phyloP scores from a whole-genome alignment of 2,329 filamentous ascomycete genomes.

The Phyllosticta citriasiana region DNA sequence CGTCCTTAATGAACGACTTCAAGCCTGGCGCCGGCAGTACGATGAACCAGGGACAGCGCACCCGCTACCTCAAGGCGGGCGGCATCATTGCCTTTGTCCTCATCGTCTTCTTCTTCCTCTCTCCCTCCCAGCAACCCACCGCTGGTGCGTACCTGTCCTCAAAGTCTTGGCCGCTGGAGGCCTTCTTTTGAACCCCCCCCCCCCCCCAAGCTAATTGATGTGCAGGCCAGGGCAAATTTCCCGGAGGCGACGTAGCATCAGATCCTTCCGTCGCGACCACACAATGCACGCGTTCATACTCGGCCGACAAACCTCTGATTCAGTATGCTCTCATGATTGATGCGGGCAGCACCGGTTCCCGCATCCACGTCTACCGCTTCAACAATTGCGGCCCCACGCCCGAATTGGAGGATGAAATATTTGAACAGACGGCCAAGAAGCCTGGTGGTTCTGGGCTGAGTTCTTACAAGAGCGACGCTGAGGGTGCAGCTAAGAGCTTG shows the following conservation, averaged over 20 bases:
- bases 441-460: slow-evolving; percentile 72
- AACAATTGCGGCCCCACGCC: slow-evolving; percentile 97
- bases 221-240: slow-evolving; percentile 13
- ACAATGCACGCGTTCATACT: slow-evolving; percentile 73
- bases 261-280: slow-evolving; percentile 56
- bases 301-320: slow-evolving; percentile 82
- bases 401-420: slow-evolving; percentile 84
- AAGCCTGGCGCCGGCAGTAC: slow-evolving; percentile 28
- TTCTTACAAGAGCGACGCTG: slow-evolving; percentile 75
- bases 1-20: slow-evolving; percentile 33
- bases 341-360: slow-evolving; percentile 91
- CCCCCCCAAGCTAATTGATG: background rate
- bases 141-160: slow-evolving; percentile 1
- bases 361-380: slow-evolving; percentile 98
- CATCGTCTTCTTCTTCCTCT: slow-evolving; percentile 47
- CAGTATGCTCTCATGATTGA: slow-evolving; percentile 99
- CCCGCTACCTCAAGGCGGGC: slow-evolving; percentile 52
- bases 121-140: slow-evolving; percentile 25
- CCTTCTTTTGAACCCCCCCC: background rate
- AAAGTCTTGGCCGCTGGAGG: background rate
- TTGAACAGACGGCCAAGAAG: slow-evolving; percentile 84
- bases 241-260: slow-evolving; percentile 33
- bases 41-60: slow-evolving; percentile 54
- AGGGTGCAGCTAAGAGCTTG: slow-evolving; percentile 80
- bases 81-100: slow-evolving; percentile 49